Conservation (phyloP, 1,284 basidiomycete species). For the Vanrija humicola region DNA sequence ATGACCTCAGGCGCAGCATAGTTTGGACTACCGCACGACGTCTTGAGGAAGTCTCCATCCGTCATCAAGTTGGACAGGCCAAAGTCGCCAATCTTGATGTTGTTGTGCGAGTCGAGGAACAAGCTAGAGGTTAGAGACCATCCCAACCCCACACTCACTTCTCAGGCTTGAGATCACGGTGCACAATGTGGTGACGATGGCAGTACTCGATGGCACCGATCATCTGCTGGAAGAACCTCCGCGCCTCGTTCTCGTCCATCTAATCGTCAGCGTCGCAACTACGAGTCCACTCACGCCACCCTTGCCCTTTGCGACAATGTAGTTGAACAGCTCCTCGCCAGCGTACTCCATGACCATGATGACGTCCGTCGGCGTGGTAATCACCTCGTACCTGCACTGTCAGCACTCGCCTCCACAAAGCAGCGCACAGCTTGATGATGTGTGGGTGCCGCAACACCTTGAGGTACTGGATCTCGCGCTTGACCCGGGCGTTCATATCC, state of each 20-base stretch:
- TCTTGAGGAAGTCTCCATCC: slow-evolving; percentile 91
- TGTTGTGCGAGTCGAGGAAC: slow-evolving; percentile 53
- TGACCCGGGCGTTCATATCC: slow-evolving; percentile 86
- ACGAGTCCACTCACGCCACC: slow-evolving; percentile 30
- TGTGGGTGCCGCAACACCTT: slow-evolving; percentile 85
- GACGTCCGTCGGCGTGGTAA: slow-evolving; percentile 86
- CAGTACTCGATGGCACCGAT: slow-evolving; percentile 94
- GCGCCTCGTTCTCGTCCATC: slow-evolving; percentile 77
- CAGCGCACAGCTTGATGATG: slow-evolving; percentile 85
- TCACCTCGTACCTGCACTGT: slow-evolving; percentile 78
- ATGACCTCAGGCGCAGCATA: slow-evolving; percentile 97
- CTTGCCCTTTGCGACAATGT: slow-evolving; percentile 78
- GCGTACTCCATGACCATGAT: slow-evolving; percentile 95
- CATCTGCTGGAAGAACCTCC: slow-evolving; percentile 93
- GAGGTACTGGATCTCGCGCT: slow-evolving; percentile 94
- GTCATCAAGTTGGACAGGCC: slow-evolving; percentile 89
- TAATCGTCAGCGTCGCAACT: slow-evolving; percentile 41
- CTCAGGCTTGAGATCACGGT: slow-evolving; percentile 93
- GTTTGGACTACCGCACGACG: slow-evolving; percentile 91
- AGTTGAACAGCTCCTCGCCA: slow-evolving; percentile 90
- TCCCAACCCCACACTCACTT: slow-evolving; percentile 59
- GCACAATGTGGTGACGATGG: slow-evolving; percentile 89
- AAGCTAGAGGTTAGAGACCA: slow-evolving; percentile 49
- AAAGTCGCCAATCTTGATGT: slow-evolving; percentile 92
- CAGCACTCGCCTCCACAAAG: background rate